Evolutionary conservation across 2,329 filamentous ascomycete species (phyloP).

Genomic region (Monosporascus sp.): DNA sequence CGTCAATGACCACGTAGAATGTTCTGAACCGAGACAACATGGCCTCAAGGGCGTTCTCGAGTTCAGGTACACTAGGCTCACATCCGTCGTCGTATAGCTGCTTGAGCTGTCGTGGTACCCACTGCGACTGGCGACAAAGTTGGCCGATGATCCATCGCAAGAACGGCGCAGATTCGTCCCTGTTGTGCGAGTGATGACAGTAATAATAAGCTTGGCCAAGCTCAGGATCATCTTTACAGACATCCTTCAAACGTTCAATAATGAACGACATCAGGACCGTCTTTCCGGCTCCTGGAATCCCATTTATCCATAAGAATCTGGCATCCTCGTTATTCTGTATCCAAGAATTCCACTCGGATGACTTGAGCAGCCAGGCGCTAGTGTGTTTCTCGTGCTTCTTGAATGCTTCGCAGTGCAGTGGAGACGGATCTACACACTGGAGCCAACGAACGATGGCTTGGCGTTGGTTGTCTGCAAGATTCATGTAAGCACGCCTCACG

Average conservation of each 20-base stretch:
- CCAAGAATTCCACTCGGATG: background rate
- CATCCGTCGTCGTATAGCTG: slow-evolving; percentile 1
- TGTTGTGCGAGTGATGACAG: slow-evolving; percentile 11
- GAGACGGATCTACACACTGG: background rate
- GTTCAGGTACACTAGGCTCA: slow-evolving; percentile 5
- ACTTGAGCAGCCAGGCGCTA: background rate
- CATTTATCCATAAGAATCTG: slow-evolving; percentile 9
- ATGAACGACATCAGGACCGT: slow-evolving; percentile 10
- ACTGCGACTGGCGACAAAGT: slow-evolving; percentile 4
- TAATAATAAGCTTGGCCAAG: slow-evolving; percentile 11
- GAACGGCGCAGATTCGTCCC: slow-evolving; percentile 11
- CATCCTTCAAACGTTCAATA: slow-evolving; percentile 3
- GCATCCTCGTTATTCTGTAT: background rate
- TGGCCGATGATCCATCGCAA: slow-evolving; percentile 14
- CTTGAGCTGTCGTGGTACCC: slow-evolving; percentile 7
- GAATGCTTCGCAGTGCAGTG: background rate
- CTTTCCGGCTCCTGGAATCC: slow-evolving; percentile 11
- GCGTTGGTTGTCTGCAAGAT: background rate
- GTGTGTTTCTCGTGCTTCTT: slow-evolving; percentile 2
- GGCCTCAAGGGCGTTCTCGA: slow-evolving; percentile 5
- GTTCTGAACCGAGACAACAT: slow-evolving; percentile 1
- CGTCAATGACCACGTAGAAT: slow-evolving; percentile 14
- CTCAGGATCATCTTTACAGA: background rate
- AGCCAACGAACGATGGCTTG: background rate
- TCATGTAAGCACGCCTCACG: background rate